These are phyloP conservation scores for Capronia coronata DNA, from an alignment of 2,329 filamentous ascomycete species.

Conservation along the genomic window DNA sequence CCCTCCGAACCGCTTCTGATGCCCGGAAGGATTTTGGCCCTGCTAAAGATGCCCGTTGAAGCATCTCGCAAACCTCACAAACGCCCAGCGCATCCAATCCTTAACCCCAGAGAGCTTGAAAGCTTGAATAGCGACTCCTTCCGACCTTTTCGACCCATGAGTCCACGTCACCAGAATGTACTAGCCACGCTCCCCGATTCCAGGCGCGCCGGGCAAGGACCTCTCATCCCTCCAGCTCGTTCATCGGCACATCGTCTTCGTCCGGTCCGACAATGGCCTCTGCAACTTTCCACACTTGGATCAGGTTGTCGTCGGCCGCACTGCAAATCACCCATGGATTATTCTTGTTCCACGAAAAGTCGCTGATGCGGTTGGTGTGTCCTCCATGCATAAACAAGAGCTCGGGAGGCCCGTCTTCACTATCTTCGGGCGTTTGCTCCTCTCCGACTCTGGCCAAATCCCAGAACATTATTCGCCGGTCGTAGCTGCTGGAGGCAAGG, in stretches of 20 bases:
- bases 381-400: conserved; percentile 99
- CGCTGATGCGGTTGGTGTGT: conserved; percentile 91
- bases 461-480: conserved; percentile 93
- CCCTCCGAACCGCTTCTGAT: too few species aligned
- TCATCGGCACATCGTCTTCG: conserved; percentile 65
- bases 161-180: too few species aligned
- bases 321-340: conserved; percentile 95
- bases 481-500: conserved; percentile 84
- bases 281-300: conserved; percentile 89
- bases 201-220: not conserved
- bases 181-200: too few species aligned
- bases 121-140: not conserved
- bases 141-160: too few species aligned
- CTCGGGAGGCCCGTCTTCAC: conserved; percentile 89
- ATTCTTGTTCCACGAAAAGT: conserved; percentile 97
- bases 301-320: conserved; percentile 90
- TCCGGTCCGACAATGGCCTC: conserved; percentile 68
- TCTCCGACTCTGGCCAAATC: conserved; percentile 86
- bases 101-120: too few species aligned
- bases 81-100: too few species aligned
- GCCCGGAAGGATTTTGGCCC: too few species aligned
- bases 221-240: conserved; percentile 58
- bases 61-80: too few species aligned
- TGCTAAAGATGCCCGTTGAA: too few species aligned
- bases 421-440: conserved; percentile 90